phyloP scores from a whole-genome alignment of 495 filamentous ascomycete species.

The Penicillium parvum region DNA sequence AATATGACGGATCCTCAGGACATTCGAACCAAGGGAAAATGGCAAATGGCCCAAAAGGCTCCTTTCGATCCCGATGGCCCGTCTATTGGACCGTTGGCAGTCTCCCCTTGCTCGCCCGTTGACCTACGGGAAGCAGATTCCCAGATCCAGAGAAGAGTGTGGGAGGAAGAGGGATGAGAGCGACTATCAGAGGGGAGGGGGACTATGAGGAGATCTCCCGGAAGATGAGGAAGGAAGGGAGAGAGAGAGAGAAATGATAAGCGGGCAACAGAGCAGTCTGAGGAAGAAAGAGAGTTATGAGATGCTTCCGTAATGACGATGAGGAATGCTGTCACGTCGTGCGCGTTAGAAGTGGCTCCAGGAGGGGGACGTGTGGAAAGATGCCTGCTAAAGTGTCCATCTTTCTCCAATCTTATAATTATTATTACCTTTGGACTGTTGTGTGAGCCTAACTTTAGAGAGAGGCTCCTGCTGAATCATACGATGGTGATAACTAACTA shows the following conservation, averaged over 20 bases:
- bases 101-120: constrained; percentile 5
- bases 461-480: too few species aligned
- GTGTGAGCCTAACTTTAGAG: constrained; percentile 17
- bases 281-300: background rate
- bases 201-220: background rate
- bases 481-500: too few species aligned
- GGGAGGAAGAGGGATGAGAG: background rate
- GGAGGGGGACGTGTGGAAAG: background rate
- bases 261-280: background rate
- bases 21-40: constrained; percentile 30
- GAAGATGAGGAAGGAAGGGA: too few species aligned
- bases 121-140: background rate
- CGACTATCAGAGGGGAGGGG: too few species aligned
- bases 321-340: constrained; percentile 25
- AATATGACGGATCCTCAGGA: constrained; percentile 47
- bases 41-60: constrained; percentile 4
- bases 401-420: background rate
- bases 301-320: constrained; percentile 4
- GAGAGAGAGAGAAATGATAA: too few species aligned
- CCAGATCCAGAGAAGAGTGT: background rate
- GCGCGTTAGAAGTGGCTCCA: constrained; percentile 2
- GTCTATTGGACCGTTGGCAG: background rate
- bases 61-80: constrained; percentile 7
- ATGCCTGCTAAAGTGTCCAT: background rate
- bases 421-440: constrained; percentile 9